Evolutionary conservation across 306 rosid species (phyloP), one percentile per base, ranked within the genome.

Genomic region (Albizia julibrissin): DNA sequence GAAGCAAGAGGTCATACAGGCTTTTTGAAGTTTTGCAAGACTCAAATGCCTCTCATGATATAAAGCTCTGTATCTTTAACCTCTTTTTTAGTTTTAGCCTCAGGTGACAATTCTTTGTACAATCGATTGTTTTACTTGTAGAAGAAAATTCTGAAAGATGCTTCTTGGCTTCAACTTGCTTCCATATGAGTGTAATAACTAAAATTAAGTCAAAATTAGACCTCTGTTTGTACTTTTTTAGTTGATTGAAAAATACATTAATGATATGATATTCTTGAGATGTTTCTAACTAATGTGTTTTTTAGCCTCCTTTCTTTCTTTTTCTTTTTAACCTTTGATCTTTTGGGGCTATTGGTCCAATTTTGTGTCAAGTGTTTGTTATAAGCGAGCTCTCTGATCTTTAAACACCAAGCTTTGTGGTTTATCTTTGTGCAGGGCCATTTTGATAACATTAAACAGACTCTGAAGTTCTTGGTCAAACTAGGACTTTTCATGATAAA

Each of bases 1-100:
- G 98, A 94, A 77, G 93, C 98, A 61, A 89, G 89, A 85, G 98
- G 98, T 83, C 98, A 92, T 88, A 94, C 94, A 3, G 97, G 98
- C 80, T 92, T 90, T 90, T 83, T 92, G 86, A 91, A 94, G 68
- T 92, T 92, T 91, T 82, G 97, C 97, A 46, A 90, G 97, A 69
- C 93, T 90, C 69, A 88, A 85, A 88, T 89, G 93, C 81, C 49
- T 88, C 71, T 81, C 85, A 47, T 90, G 81, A 65, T 54, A 29
- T 24, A 40, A 26, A 26, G 19, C 79, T 6, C 34, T 58, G 6
- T 56, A 19, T 72, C 9, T 50, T 58, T 39, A 26, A 62, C 15
- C 77, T 24, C 74, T 40, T 85, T 70, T 79, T 16, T 52, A 66
- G 24, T 26, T 56, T 34, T 65, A 67, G 37, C 74, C 58, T 83